Evolutionary conservation across 805 yeast genomes (phyloP).

Genomic region (Yamadazyma philogaea): DNA sequence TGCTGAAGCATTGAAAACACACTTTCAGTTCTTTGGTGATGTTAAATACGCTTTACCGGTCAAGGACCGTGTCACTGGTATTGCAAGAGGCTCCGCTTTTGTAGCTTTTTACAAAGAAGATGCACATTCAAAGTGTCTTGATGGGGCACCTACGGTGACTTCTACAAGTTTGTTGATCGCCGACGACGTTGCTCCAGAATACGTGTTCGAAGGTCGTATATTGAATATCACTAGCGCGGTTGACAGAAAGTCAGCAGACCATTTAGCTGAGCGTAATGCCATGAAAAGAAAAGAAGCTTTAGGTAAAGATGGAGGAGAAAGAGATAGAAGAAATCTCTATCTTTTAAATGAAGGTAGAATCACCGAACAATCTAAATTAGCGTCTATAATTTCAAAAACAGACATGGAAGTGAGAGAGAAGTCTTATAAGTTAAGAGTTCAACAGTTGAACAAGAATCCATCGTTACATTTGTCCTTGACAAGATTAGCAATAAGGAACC

Average conservation of each 20-base stretch:
- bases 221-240: conserved; percentile 82
- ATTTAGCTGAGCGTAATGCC: conserved; percentile 69
- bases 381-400: conserved; percentile 58
- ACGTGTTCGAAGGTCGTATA: conserved; percentile 91
- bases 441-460: conserved; percentile 88
- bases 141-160: conserved; percentile 70
- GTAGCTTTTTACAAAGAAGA: conserved; percentile 73
- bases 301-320: conserved; percentile 77
- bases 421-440: conserved; percentile 79
- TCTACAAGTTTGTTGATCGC: conserved; percentile 71
- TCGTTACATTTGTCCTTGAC: conserved; percentile 90
- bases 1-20: conserved; percentile 69
- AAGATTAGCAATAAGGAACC: conserved; percentile 88
- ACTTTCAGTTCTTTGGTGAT: conserved; percentile 79
- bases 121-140: conserved; percentile 65
- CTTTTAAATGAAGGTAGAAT: conserved; percentile 93
- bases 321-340: conserved; percentile 81
- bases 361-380: conserved; percentile 73
- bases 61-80: conserved; percentile 75
- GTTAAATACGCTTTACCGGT: conserved; percentile 94
- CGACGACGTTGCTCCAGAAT: conserved; percentile 86
- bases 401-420: conserved; percentile 88
- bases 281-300: conserved; percentile 67
- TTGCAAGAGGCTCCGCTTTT: conserved; percentile 93
- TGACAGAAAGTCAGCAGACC: conserved; percentile 76